Percentiles rank a stretch among this genome's conserved stretches.
phyloP scores from a whole-genome alignment of 2,329 filamentous ascomycete species.

The Aphanoascus verrucosus region DNA sequence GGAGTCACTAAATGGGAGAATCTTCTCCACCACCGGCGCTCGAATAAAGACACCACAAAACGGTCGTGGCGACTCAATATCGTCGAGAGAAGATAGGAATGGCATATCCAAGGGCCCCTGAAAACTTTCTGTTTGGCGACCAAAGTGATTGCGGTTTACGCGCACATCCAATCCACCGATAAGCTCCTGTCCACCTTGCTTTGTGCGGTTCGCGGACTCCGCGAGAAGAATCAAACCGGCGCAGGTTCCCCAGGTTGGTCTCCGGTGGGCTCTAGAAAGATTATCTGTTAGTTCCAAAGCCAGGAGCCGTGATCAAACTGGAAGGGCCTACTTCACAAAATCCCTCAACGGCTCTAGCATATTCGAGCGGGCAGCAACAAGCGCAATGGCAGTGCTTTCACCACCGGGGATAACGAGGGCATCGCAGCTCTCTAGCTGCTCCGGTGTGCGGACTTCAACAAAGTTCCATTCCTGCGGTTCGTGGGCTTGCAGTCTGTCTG shows the following conservation, averaged over 20 bases:
- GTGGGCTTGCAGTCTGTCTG: slow-evolving; percentile 36
- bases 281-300: slow-evolving; percentile 13
- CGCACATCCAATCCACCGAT: slow-evolving; percentile 85
- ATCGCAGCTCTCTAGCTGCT: slow-evolving; percentile 62
- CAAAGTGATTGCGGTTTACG: slow-evolving; percentile 91
- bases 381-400: slow-evolving; percentile 85
- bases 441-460: slow-evolving; percentile 66
- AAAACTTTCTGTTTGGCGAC: slow-evolving; percentile 86
- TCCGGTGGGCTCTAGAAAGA: slow-evolving; percentile 52
- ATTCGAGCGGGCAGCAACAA: slow-evolving; percentile 71
- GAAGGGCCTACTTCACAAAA: slow-evolving; percentile 69
- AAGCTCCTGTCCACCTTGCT: slow-evolving; percentile 82
- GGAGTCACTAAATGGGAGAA: slow-evolving; percentile 48
- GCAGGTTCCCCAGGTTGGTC: slow-evolving; percentile 91
- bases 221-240: slow-evolving; percentile 86
- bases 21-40: slow-evolving; percentile 79
- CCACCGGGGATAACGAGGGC: slow-evolving; percentile 85
- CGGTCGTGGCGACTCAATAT: slow-evolving; percentile 27
- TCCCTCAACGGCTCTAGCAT: slow-evolving; percentile 73
- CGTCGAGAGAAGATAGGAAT: slow-evolving; percentile 45
- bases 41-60: slow-evolving; percentile 88
- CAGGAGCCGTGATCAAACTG: background rate
- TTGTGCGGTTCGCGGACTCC: slow-evolving; percentile 76
- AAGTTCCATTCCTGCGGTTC: slow-evolving; percentile 45
- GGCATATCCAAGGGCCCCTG: slow-evolving; percentile 62